phyloP scores from a whole-genome alignment of 148 eudicot species.

The Heliamphora exappendiculata region DNA sequence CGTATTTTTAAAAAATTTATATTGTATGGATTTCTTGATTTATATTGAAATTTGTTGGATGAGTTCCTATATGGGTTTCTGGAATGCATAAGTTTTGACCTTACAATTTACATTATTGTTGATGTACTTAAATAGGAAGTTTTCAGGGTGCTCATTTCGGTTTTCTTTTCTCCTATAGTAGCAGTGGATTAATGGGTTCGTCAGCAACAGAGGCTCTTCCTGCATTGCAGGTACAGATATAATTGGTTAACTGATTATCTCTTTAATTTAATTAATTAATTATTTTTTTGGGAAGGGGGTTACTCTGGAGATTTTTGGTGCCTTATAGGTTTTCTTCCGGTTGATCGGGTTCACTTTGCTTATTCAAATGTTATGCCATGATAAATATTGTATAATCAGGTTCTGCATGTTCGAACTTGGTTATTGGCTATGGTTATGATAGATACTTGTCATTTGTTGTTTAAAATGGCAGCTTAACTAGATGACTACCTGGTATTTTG shows the following conservation, averaged over 20 bases:
- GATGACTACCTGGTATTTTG: background rate
- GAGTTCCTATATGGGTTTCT: background rate
- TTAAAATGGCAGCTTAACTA: background rate
- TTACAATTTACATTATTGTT: background rate
- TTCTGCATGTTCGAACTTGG: background rate
- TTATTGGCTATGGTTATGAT: background rate
- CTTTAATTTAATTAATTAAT: too few species aligned
- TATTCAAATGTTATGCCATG: background rate
- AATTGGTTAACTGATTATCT: background rate
- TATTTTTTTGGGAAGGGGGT: background rate
- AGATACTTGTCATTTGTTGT: background rate
- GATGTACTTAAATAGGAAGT: background rate
- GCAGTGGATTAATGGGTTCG: constrained; percentile 19
- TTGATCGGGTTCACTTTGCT: background rate
- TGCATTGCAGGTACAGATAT: constrained; percentile 15
- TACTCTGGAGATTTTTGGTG: background rate
- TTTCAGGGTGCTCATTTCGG: background rate
- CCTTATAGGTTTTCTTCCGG: background rate
- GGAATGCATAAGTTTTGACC: background rate
- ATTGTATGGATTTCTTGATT: background rate
- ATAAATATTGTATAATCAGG: background rate
- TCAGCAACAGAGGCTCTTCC: constrained; percentile 11
- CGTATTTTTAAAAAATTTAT: background rate
- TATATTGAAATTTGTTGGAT: background rate
- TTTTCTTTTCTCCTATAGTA: background rate